A percentile compares a stretch with the other conserved stretches of the same genome.
Evolutionary conservation across 177 flowering plant genomes (phyloP).

Genomic region (Tripterygium wilfordii): DNA sequence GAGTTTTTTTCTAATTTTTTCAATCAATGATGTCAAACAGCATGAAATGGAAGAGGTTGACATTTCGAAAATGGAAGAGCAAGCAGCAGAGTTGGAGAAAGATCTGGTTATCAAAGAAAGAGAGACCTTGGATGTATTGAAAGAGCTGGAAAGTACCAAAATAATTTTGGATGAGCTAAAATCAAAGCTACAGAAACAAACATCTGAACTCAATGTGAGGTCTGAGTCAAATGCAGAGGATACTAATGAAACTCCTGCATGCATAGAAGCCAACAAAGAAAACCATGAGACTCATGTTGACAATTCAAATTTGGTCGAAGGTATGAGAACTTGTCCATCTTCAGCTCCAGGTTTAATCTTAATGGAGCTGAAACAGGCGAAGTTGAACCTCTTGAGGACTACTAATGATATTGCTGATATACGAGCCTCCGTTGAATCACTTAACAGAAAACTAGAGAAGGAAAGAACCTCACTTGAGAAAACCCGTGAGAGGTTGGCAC

Average conservation of each 20-base stretch:
- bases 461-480: constrained; percentile 63
- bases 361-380: constrained; percentile 81
- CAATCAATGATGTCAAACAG: too few relatives aligned
- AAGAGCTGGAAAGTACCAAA: constrained; percentile 74
- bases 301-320: constrained; percentile 13
- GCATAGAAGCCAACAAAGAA: constrained; percentile 26
- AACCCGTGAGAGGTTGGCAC: constrained; percentile 56
- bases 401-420: constrained; percentile 67
- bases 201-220: constrained; percentile 25
- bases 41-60: constrained; percentile 30
- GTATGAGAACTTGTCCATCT: constrained; percentile 26
- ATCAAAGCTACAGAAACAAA: constrained; percentile 53
- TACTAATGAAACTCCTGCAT: constrained; percentile 7
- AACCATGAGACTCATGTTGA: constrained; percentile 17
- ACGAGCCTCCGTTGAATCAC: constrained; percentile 65
- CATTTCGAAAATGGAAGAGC: constrained; percentile 43
- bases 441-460: constrained; percentile 57
- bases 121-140: constrained; percentile 77
- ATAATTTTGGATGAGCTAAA: constrained; percentile 62
- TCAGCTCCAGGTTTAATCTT: constrained; percentile 63
- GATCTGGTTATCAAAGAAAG: constrained; percentile 75
- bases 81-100: constrained; percentile 60
- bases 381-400: constrained; percentile 71
- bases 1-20: background rate
- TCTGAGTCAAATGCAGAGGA: constrained; percentile 14